A percentile compares a stretch with the other conserved stretches of the same genome.
These are phyloP conservation scores for Rhynchospora breviuscula DNA, from an alignment of 176 grass and related monocot genomes.

Conservation along the genomic window DNA sequence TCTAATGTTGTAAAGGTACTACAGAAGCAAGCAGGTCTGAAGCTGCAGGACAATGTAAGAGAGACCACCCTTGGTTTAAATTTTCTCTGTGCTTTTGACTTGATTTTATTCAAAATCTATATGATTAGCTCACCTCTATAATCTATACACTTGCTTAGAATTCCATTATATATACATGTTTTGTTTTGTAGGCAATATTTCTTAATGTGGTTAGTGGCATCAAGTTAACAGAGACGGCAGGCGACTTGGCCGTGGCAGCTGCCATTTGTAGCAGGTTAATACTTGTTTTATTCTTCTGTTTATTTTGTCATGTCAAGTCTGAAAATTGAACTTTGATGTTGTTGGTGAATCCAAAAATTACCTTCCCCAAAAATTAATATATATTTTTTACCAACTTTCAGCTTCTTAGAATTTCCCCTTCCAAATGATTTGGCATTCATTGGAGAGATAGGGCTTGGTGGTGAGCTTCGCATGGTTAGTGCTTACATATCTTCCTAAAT, in stretches of 20 bases:
- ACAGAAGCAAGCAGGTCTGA: slow-evolving; percentile 79
- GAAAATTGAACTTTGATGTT: not conserved
- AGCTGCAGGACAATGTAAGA: slow-evolving; percentile 80
- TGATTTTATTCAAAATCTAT: slow-evolving; percentile 16
- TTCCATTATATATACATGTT: slow-evolving; percentile 12
- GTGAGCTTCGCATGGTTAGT: slow-evolving; percentile 84
- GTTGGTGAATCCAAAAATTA: not conserved
- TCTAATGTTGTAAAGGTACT: slow-evolving; percentile 55
- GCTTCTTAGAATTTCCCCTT: slow-evolving; percentile 85
- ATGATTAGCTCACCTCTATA: slow-evolving; percentile 10
- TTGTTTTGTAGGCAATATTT: slow-evolving; percentile 60
- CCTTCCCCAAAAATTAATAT: not conserved
- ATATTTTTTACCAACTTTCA: slow-evolving; percentile 27
- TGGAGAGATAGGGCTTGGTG: slow-evolving; percentile 80
- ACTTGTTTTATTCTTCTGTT: not conserved
- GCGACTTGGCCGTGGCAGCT: slow-evolving; percentile 84
- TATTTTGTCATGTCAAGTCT: not conserved
- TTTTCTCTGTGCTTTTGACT: slow-evolving; percentile 11
- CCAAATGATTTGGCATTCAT: slow-evolving; percentile 94
- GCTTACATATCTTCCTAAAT: not conserved
- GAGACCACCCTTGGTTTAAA: not conserved
- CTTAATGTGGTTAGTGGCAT: slow-evolving; percentile 89
- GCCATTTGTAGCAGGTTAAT: slow-evolving; percentile 92
- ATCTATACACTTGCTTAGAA: not conserved
- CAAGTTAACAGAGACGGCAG: slow-evolving; percentile 78